Percentiles rank a stretch among this genome's conserved stretches.
Evolutionary conservation across 768 basidiomycete genomes (phyloP).

Genomic region (Xerocomellus intermedius): DNA sequence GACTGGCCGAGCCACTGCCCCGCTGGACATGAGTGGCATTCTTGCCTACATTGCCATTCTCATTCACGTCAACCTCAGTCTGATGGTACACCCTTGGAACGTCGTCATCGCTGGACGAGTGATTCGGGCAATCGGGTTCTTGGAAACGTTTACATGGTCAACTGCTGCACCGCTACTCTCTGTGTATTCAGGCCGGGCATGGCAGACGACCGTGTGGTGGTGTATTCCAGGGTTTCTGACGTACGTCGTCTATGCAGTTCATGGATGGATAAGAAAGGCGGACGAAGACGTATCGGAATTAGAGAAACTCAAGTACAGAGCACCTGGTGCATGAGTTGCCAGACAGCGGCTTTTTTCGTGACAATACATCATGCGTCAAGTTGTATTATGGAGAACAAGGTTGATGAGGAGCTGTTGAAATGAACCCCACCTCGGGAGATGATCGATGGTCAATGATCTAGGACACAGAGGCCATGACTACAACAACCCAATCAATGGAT

Average conservation of each 20-base stretch:
- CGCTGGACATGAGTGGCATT: constrained; percentile 45
- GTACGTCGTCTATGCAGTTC: constrained; percentile 44
- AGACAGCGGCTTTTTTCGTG: neutral
- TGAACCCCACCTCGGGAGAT: too few species aligned
- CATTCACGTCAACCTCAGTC: constrained; percentile 48
- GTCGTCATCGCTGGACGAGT: constrained; percentile 25
- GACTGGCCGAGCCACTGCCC: constrained; percentile 14
- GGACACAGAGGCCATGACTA: too few species aligned
- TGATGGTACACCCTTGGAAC: constrained; percentile 40
- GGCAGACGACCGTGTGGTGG: constrained; percentile 59
- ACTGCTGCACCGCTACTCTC: constrained; percentile 50
- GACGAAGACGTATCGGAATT: constrained; percentile 48
- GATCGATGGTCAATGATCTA: too few species aligned
- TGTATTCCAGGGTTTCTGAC: constrained; percentile 42
- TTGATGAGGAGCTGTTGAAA: too few species aligned
- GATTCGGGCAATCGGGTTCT: constrained; percentile 33
- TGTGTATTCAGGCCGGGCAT: constrained; percentile 45
- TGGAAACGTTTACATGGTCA: constrained; percentile 38
- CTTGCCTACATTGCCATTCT: constrained; percentile 50
- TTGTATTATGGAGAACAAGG: neutral
- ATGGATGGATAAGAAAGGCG: constrained; percentile 43
- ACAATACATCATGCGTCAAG: neutral
- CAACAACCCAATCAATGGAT: too few species aligned
- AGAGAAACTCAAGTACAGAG: constrained; percentile 52
- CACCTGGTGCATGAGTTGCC: constrained; percentile 48